A percentile compares a stretch with the other conserved stretches of the same genome.
These are phyloP conservation scores for Sinapis alba DNA, from an alignment of 441 rosid genomes.

Conservation along the genomic window DNA sequence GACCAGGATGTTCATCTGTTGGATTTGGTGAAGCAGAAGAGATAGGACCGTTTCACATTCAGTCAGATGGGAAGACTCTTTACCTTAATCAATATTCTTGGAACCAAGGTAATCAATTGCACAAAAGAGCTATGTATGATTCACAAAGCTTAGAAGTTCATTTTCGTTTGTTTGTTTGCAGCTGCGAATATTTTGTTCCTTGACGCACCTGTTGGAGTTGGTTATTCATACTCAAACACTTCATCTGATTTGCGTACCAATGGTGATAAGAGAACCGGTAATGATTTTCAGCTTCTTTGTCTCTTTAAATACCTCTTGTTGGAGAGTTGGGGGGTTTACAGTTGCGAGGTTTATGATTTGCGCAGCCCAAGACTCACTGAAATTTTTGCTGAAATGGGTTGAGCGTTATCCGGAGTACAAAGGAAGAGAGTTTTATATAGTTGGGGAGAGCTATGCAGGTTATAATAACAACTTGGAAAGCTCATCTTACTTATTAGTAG, in stretches of 20 bases:
- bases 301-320: slow-evolving; percentile 23
- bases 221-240: slow-evolving; percentile 84
- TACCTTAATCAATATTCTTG: slow-evolving; percentile 86
- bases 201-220: slow-evolving; percentile 96
- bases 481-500: background rate
- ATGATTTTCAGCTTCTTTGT: slow-evolving; percentile 29
- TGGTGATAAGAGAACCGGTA: slow-evolving; percentile 92
- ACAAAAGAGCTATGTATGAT: slow-evolving; percentile 4
- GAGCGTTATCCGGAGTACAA: slow-evolving; percentile 89
- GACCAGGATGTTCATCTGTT: slow-evolving; percentile 96
- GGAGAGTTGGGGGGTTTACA: background rate
- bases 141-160: slow-evolving; percentile 10
- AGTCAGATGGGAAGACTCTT: slow-evolving; percentile 70
- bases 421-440: slow-evolving; percentile 80
- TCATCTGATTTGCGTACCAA: slow-evolving; percentile 73
- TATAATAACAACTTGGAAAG: background rate
- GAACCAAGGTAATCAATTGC: slow-evolving; percentile 69
- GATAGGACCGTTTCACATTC: slow-evolving; percentile 88
- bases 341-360: slow-evolving; percentile 20
- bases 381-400: slow-evolving; percentile 81
- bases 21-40: slow-evolving; percentile 93
- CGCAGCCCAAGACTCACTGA: slow-evolving; percentile 78
- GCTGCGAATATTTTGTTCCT: slow-evolving; percentile 85
- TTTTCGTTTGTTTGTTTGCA: slow-evolving; percentile 40
- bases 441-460: slow-evolving; percentile 97